A percentile compares a stretch with the other conserved stretches of the same genome.
Conservation (phyloP, 768 basidiomycete species). For the Serendipita sp. region DNA sequence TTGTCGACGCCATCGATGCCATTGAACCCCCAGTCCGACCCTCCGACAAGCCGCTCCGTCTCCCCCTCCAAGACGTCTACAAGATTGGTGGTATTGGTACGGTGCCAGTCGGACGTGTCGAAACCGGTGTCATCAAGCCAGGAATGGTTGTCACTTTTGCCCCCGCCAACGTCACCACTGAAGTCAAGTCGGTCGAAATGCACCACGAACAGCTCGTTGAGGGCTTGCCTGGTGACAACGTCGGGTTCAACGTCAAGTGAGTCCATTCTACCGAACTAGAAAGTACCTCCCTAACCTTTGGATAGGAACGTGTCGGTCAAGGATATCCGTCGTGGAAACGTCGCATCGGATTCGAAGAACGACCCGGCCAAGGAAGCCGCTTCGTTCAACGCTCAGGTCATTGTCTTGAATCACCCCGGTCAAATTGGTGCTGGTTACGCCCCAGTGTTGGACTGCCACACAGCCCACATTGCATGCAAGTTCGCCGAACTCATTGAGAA, state of each 20-base stretch:
- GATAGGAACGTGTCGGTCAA: conserved; percentile 97
- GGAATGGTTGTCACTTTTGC: conserved; percentile 99
- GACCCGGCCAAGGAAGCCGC: conserved; percentile 99
- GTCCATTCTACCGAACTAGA: conserved; percentile 16
- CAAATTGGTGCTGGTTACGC: conserved; percentile 99
- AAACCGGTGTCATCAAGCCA: conserved; percentile 99
- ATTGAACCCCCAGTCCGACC: conserved; percentile 96
- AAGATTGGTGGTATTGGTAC: conserved; percentile 99
- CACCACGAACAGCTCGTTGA: conserved; percentile 95
- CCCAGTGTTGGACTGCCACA: conserved; percentile 99
- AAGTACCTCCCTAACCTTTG: neutral
- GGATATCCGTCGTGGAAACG: conserved; percentile 99
- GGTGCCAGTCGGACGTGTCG: conserved; percentile 99
- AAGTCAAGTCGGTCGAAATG: conserved; percentile 99
- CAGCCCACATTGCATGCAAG: conserved; percentile 99
- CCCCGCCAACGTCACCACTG: conserved; percentile 95
- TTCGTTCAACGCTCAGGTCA: conserved; percentile 99
- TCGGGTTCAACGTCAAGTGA: conserved; percentile 97
- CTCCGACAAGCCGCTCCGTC: conserved; percentile 98
- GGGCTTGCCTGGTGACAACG: conserved; percentile 97
- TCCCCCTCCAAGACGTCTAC: conserved; percentile 99
- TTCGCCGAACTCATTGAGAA: conserved; percentile 98
- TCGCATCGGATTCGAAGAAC: conserved; percentile 99
- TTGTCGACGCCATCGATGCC: conserved; percentile 98
- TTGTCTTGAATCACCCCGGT: conserved; percentile 99